phyloP scores from a whole-genome alignment of 1,284 basidiomycete genomes.

The Boletellus sp. region DNA sequence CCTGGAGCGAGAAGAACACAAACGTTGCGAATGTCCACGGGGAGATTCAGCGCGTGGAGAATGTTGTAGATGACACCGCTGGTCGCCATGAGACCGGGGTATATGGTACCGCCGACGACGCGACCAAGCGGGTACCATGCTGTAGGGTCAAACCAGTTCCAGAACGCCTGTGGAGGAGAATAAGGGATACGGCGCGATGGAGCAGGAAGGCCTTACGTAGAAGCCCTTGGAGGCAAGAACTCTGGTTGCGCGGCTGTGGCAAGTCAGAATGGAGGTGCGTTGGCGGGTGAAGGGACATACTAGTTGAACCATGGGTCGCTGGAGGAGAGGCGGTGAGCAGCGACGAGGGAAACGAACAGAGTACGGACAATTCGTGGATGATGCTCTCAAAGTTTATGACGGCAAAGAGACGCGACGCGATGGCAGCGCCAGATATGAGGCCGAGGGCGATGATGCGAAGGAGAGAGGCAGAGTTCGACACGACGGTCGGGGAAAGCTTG shows the following conservation, averaged over 20 bases:
- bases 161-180: constrained; percentile 75
- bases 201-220: constrained; percentile 59
- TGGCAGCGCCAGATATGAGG: constrained; percentile 89
- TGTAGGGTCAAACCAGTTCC: constrained; percentile 99
- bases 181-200: neutral
- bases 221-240: constrained; percentile 91
- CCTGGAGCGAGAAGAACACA: constrained; percentile 96
- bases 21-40: constrained; percentile 96
- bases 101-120: constrained; percentile 97
- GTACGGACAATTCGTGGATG: constrained; percentile 93
- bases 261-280: constrained; percentile 5
- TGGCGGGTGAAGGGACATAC: constrained; percentile 47
- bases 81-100: constrained; percentile 97
- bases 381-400: constrained; percentile 98
- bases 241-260: constrained; percentile 78
- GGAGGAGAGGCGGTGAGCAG: constrained; percentile 12
- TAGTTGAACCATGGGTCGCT: constrained; percentile 99
- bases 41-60: constrained; percentile 85
- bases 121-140: constrained; percentile 99
- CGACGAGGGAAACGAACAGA: neutral
- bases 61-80: constrained; percentile 94
- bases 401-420: constrained; percentile 94
- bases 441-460: constrained; percentile 83
- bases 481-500: constrained; percentile 64
- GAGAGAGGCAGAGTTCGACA: constrained; percentile 80